Evolutionary conservation across 306 rosid genomes (phyloP), one percentile per base, ranked within the genome.

Genomic region (Sicyos edulis): DNA sequence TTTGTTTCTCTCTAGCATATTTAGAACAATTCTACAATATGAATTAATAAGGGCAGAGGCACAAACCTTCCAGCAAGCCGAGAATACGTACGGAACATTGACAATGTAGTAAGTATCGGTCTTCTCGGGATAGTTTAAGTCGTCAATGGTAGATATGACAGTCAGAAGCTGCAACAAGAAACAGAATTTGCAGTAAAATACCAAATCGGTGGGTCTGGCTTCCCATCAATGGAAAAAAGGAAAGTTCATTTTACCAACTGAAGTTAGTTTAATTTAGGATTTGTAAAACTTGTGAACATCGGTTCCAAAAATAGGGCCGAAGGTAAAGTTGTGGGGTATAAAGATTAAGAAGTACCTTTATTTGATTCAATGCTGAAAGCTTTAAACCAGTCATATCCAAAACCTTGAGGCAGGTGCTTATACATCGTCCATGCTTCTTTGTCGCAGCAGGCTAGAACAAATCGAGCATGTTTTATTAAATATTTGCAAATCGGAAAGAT

Each of bases 31-130:
- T 49, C n/a, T 44, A 59, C 67, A 54, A 42, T 12, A 44, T 71
- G 71, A 44, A 54, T 6, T 13, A 54, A 21, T 75, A 42, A 16
- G 40, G 44, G 8, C 22, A 75, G 3, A 42, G 16, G 50, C 70
- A 80, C 90, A 76, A 81, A 95, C 99, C 99, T 86, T 95, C 99
- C 99, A 95, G 79, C 99, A 95, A 50, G 99, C 97, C 0, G 97
- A 87, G 88, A 95, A 95, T 76, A 95, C 81, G 67, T 87, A 89
- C 0, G 99, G 99, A 22, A 69, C 89, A 66, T 95, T 95, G 56
- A 95, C 99, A 22, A 95, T 80, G 74, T 84, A 89, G 78, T 95
- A 95, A 54, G 92, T 86, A 70, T 95, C 91, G 0, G 97, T 95
- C 89, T 89, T 95, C 86, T 95, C 97, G 14, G 99, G 97, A 82